phyloP scores from a whole-genome alignment of 805 yeast species.

The Yarrowia deformans region DNA sequence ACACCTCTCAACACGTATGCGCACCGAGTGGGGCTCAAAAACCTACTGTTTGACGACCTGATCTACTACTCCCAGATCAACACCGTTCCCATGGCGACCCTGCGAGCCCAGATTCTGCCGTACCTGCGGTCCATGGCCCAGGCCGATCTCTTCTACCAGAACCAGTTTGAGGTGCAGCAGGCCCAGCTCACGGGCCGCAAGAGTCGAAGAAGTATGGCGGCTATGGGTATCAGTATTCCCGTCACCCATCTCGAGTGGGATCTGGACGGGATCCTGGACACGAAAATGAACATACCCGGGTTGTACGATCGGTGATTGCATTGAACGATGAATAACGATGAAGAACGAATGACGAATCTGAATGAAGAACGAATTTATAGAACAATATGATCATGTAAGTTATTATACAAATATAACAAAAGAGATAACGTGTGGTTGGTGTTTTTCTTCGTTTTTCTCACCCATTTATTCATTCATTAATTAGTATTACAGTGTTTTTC shows the following conservation, averaged over 20 bases:
- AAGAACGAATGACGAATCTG: no score
- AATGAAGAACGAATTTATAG: no score
- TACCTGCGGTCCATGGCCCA: conserved; percentile 47
- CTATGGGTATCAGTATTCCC: conserved; percentile 44
- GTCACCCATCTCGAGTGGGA: conserved; percentile 42
- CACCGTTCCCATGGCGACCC: neutral
- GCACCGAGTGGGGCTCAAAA: conserved; percentile 37
- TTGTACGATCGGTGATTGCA: conserved; percentile 4
- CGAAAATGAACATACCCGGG: conserved; percentile 3
- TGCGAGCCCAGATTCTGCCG: conserved; percentile 47
- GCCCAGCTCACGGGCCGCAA: conserved; percentile 38
- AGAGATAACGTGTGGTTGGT: no score
- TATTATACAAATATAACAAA: neutral
- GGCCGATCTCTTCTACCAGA: conserved; percentile 42
- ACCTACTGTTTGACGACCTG: neutral
- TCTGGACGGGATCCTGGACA: conserved; percentile 12
- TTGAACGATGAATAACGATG: no score
- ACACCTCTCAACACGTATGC: neutral
- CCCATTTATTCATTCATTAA: no score
- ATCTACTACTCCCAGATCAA: conserved; percentile 23
- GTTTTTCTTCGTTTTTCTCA: no score
- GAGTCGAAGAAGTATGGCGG: conserved; percentile 43
- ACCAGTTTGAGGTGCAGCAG: conserved; percentile 32
- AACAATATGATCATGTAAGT: no score
- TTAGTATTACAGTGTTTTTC: no score